phyloP scores from a whole-genome alignment of 192 early-diverging fungal species.

The Funneliformis geosporum region DNA sequence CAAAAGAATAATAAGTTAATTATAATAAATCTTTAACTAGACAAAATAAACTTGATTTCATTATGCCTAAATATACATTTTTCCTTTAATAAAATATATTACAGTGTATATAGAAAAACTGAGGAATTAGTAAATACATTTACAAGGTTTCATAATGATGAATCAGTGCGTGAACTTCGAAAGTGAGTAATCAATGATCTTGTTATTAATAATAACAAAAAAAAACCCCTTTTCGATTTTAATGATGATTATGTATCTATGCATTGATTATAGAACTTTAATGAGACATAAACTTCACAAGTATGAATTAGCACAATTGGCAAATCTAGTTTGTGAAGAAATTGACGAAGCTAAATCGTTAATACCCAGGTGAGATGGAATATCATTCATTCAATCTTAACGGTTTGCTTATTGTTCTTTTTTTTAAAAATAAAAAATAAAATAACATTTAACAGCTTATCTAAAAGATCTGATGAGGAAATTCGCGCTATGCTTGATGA shows the following conservation, averaged over 20 bases:
- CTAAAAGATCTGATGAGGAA: constrained; percentile 21
- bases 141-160: constrained; percentile 30
- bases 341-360: constrained; percentile 89
- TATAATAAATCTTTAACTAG: not conserved
- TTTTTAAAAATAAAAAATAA: too few species aligned
- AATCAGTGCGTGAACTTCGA: constrained; percentile 28
- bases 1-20: constrained; percentile 19
- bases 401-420: not conserved
- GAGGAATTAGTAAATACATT: constrained; percentile 15
- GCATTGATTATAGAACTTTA: constrained; percentile 21
- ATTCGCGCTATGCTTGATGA: constrained; percentile 30
- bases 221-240: too few species aligned
- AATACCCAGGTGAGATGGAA: constrained; percentile 74
- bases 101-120: constrained; percentile 27
- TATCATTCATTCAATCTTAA: not conserved
- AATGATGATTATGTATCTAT: too few species aligned
- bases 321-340: constrained; percentile 88
- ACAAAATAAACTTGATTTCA: not conserved
- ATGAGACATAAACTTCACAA: constrained; percentile 26
- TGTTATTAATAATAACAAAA: not conserved
- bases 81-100: not conserved
- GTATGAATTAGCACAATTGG: constrained; percentile 82
- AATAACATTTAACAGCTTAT: constrained; percentile 2
- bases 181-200: constrained; percentile 2
- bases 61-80: not conserved